Conservation (phyloP, 1,284 basidiomycete genomes). For the Microbotryomycetes sp. region DNA sequence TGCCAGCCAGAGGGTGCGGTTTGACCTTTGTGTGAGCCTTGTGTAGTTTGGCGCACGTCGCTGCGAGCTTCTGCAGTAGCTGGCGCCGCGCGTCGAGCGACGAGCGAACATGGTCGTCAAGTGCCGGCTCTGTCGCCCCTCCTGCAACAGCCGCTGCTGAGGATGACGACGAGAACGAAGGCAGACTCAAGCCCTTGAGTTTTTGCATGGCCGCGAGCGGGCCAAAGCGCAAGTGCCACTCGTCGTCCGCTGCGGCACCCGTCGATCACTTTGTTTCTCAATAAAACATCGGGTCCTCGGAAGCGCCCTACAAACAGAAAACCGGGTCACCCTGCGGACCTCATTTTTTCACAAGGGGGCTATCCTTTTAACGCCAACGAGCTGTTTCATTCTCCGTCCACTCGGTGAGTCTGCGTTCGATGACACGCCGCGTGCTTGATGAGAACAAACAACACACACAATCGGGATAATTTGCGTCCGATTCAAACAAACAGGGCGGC, state of each 20-base stretch:
- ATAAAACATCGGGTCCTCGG: too few relatives aligned
- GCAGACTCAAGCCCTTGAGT: constrained; percentile 11
- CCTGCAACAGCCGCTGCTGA: background rate
- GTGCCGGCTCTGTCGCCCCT: background rate
- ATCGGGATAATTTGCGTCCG: background rate
- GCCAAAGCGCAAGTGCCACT: background rate
- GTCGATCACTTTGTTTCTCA: background rate
- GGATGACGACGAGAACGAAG: background rate
- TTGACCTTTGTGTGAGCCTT: constrained; percentile 3
- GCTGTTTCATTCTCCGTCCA: too few relatives aligned
- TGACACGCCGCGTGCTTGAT: background rate
- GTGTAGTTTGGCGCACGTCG: background rate
- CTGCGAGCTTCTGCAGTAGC: background rate
- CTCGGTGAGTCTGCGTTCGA: background rate
- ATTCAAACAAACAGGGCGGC: too few relatives aligned
- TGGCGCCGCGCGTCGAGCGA: background rate
- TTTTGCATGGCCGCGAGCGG: background rate
- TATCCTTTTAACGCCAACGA: too few relatives aligned
- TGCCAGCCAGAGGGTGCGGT: background rate
- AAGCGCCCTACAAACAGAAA: too few relatives aligned
- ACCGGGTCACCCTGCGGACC: too few relatives aligned
- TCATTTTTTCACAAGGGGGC: too few relatives aligned
- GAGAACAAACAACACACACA: background rate
- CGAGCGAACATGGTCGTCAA: background rate
- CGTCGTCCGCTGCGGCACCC: background rate